phyloP scores from a whole-genome alignment of 345 rosid species.

The Angophora floribunda region DNA sequence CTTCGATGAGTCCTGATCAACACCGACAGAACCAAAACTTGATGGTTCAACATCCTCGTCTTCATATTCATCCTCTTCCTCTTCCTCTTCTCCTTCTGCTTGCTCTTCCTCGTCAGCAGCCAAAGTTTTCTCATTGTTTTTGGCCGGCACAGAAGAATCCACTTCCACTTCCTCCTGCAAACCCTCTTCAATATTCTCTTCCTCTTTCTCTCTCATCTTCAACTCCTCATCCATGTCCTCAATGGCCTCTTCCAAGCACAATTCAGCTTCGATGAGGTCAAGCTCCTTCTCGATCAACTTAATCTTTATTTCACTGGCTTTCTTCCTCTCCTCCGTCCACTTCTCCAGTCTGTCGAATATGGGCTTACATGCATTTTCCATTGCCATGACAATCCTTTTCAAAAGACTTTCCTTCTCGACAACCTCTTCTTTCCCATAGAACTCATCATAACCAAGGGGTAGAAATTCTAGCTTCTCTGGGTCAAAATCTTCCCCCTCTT shows the following conservation, averaged over 20 bases:
- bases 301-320: conserved; percentile 43
- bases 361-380: conserved; percentile 47
- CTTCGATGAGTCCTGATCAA: conserved; percentile 15
- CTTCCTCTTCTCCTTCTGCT: conserved; percentile 14
- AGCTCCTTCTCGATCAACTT: conserved; percentile 61
- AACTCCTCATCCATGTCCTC: conserved; percentile 80
- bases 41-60: conserved; percentile 35
- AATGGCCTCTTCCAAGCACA: conserved; percentile 78
- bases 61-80: conserved; percentile 13
- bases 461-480: conserved; percentile 55
- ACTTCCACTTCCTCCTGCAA: conserved; percentile 29
- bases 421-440: conserved; percentile 49
- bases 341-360: conserved; percentile 48
- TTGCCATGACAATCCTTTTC: conserved; percentile 28
- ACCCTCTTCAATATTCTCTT: conserved; percentile 42
- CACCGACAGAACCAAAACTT: conserved; percentile 69
- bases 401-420: conserved; percentile 31
- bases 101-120: conserved; percentile 19
- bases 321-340: conserved; percentile 76
- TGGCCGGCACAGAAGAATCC: conserved; percentile 15
- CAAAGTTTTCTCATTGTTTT: conserved; percentile 21
- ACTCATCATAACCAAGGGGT: conserved; percentile 89
- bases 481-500: conserved; percentile 72
- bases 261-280: conserved; percentile 77
- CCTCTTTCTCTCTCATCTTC: conserved; percentile 58